Evolutionary conservation across 345 rosid species (phyloP).

Genomic region (Linum trigynum): DNA sequence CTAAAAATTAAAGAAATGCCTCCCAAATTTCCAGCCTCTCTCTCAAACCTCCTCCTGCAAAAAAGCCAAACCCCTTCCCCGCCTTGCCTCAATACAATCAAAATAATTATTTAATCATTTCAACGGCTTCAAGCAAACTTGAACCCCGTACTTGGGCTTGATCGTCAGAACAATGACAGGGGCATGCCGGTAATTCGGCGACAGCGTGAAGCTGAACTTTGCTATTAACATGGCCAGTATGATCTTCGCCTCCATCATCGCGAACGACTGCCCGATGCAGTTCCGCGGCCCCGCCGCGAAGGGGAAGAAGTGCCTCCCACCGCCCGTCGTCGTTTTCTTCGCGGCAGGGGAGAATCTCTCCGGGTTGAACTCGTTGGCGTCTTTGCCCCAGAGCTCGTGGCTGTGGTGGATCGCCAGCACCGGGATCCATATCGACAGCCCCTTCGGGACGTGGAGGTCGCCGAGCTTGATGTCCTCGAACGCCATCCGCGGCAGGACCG

Average conservation of each 20-base stretch:
- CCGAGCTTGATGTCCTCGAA: constrained; percentile 78
- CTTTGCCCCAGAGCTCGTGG: constrained; percentile 81
- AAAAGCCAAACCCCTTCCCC: too few species aligned
- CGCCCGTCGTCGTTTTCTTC: constrained; percentile 27
- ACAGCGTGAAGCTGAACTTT: constrained; percentile 41
- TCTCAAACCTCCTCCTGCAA: not conserved
- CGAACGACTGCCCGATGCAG: constrained; percentile 68
- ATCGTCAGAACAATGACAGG: constrained; percentile 62
- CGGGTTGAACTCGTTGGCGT: constrained; percentile 77
- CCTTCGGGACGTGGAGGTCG: constrained; percentile 72
- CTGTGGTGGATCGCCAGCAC: constrained; percentile 86
- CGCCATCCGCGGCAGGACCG: constrained; percentile 82
- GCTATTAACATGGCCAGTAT: constrained; percentile 62
- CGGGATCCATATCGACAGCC: constrained; percentile 90
- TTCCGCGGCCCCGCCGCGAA: constrained; percentile 78
- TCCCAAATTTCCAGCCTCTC: not conserved
- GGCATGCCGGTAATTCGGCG: constrained; percentile 62
- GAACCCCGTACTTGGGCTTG: constrained; percentile 74
- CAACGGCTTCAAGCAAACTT: constrained; percentile 42
- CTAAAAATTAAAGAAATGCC: too few species aligned
- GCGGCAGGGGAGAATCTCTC: constrained; percentile 37
- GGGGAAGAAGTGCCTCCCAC: constrained; percentile 61
- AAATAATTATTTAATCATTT: constrained; percentile 7
- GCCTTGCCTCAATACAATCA: too few species aligned
- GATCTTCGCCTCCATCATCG: constrained; percentile 78